phyloP scores from a whole-genome alignment of 768 basidiomycete species.

The Podaxis sp. region DNA sequence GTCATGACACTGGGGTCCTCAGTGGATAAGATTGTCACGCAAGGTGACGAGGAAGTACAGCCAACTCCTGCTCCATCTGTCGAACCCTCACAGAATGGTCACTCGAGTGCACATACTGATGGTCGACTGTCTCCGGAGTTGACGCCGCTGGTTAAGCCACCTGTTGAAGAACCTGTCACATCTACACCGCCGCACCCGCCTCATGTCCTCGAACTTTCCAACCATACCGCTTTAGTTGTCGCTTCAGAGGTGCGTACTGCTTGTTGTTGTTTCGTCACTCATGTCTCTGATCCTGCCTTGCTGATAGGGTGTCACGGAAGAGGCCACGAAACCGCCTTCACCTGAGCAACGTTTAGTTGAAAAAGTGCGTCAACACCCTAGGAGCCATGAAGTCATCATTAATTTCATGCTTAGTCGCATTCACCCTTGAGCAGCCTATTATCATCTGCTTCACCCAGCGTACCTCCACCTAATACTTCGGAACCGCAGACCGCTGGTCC shows the following conservation, averaged over 20 bases:
- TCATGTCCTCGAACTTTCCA: neutral
- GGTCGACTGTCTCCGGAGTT: neutral
- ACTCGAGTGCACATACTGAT: neutral
- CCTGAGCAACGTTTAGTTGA: neutral
- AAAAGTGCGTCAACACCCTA: neutral
- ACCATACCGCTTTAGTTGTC: neutral
- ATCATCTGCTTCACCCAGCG: neutral
- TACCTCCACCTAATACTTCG: neutral
- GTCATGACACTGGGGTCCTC: neutral
- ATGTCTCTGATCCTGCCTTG: neutral
- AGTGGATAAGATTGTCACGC: neutral
- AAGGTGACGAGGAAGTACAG: neutral
- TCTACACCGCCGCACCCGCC: neutral
- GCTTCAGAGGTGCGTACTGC: neutral
- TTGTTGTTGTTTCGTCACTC: neutral
- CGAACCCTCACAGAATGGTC: neutral
- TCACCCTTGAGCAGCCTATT: constrained; percentile 3
- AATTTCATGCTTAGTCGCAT: neutral
- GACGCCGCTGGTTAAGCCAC: neutral
- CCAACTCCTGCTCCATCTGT: too few species aligned
- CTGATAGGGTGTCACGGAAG: neutral
- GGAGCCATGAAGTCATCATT: neutral
- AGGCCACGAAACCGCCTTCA: neutral
- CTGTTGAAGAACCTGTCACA: neutral
- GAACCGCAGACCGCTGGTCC: neutral